These are phyloP conservation scores for Macrophomina pseudophaseolina DNA, from an alignment of 2,329 filamentous ascomycete genomes.

Conservation along the genomic window DNA sequence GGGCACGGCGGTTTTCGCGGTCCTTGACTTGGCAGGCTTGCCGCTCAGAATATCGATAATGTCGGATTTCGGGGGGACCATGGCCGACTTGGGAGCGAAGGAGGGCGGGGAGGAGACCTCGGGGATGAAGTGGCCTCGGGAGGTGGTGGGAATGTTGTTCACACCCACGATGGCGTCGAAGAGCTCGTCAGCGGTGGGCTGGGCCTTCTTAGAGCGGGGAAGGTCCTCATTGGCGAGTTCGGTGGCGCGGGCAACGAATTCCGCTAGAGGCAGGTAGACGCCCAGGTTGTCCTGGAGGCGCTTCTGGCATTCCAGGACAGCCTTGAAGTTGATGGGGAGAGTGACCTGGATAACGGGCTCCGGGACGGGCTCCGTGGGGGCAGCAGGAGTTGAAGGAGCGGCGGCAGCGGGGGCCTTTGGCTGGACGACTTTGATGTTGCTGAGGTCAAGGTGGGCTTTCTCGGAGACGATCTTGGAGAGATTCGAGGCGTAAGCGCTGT, in stretches of 20 bases:
- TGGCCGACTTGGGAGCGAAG: slow-evolving; percentile 36
- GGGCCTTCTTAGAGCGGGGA: slow-evolving; percentile 67
- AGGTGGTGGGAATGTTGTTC: slow-evolving; percentile 57
- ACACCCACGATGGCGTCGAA: slow-evolving; percentile 88
- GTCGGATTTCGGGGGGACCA: slow-evolving; percentile 64
- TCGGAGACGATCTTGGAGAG: slow-evolving; percentile 75
- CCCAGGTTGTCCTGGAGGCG: slow-evolving; percentile 78
- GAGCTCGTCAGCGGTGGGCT: slow-evolving; percentile 77
- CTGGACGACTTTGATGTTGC: slow-evolving; percentile 79
- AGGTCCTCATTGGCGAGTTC: slow-evolving; percentile 88
- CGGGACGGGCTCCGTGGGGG: slow-evolving; percentile 50
- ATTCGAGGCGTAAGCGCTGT: slow-evolving; percentile 71
- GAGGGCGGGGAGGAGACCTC: slow-evolving; percentile 61
- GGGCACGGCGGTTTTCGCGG: slow-evolving; percentile 37
- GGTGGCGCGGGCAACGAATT: slow-evolving; percentile 83
- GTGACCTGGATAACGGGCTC: slow-evolving; percentile 65
- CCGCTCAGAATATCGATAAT: slow-evolving; percentile 77
- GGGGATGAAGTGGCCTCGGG: slow-evolving; percentile 71
- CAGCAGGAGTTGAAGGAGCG: slow-evolving; percentile 42
- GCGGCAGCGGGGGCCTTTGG: slow-evolving; percentile 41
- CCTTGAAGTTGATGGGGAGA: slow-evolving; percentile 76
- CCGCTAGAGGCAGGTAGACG: slow-evolving; percentile 80
- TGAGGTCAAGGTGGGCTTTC: slow-evolving; percentile 85
- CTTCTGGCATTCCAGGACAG: slow-evolving; percentile 80
- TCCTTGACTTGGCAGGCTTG: slow-evolving; percentile 48